phyloP scores from a whole-genome alignment of 148 eudicot species.

The Salicornia ramosissima region DNA sequence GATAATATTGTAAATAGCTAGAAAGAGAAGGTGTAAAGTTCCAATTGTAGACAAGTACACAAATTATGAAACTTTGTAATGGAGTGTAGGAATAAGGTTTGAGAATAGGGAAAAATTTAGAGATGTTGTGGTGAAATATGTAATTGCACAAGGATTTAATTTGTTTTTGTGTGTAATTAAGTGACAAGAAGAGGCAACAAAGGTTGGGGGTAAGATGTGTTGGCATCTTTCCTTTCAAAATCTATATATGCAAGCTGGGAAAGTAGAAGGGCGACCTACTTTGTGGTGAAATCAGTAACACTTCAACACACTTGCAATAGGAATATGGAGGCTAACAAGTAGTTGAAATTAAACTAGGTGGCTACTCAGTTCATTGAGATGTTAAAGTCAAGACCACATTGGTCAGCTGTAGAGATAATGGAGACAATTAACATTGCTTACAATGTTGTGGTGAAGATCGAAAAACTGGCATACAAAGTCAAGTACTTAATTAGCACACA shows the following conservation, averaged over 20 bases:
- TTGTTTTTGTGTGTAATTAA: neutral
- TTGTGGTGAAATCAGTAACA: neutral
- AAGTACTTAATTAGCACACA: neutral
- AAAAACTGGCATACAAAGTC: neutral
- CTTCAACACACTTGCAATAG: neutral
- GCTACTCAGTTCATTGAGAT: neutral
- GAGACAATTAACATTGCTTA: neutral
- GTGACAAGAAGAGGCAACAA: neutral
- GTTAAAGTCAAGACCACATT: slow-evolving; percentile 11
- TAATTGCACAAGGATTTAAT: neutral
- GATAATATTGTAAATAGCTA: neutral
- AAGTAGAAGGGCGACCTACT: neutral
- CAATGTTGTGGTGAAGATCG: neutral
- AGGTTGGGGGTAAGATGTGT: neutral
- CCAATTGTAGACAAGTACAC: neutral
- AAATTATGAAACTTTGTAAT: neutral
- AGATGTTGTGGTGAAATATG: neutral
- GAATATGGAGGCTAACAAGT: neutral
- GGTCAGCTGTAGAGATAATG: neutral
- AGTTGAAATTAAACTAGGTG: neutral
- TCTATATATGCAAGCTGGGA: slow-evolving; percentile 7
- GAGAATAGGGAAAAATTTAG: neutral
- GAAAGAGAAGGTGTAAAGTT: neutral
- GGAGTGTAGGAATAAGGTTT: slow-evolving; percentile 11
- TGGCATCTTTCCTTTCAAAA: neutral